A percentile compares a stretch with the other conserved stretches of the same genome.
These are phyloP conservation scores for Fusarium armeniacum DNA, from an alignment of 2,329 filamentous ascomycete genomes.

Conservation along the genomic window DNA sequence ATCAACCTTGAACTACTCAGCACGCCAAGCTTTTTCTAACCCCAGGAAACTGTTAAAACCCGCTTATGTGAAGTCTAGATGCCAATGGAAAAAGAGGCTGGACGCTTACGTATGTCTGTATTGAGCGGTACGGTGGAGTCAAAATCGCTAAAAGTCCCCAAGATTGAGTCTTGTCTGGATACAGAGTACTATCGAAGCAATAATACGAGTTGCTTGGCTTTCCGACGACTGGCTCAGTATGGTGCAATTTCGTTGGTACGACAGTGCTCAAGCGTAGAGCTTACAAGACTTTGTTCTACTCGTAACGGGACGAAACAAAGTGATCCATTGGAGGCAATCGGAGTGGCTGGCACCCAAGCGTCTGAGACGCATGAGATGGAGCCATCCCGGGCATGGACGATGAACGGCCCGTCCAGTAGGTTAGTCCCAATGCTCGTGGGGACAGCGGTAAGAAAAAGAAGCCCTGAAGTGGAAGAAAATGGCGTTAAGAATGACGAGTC, in stretches of 20 bases:
- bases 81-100: slow-evolving; percentile 19
- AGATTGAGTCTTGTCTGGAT: slow-evolving; percentile 40
- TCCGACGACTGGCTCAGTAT: slow-evolving; percentile 10
- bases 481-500: slow-evolving; percentile 42
- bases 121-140: slow-evolving; percentile 33
- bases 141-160: slow-evolving; percentile 21
- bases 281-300: slow-evolving; percentile 6
- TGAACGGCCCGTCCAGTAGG: slow-evolving; percentile 9
- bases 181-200: slow-evolving; percentile 21
- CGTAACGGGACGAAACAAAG: slow-evolving; percentile 36
- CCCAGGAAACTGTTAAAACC: slow-evolving; percentile 24
- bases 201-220: slow-evolving; percentile 36
- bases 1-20: slow-evolving; percentile 20
- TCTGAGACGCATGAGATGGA: slow-evolving; percentile 20
- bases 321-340: slow-evolving; percentile 16
- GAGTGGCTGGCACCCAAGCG: slow-evolving; percentile 20
- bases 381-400: slow-evolving; percentile 9
- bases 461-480: slow-evolving; percentile 27
- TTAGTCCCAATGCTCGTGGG: slow-evolving; percentile 10
- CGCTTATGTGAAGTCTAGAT: slow-evolving; percentile 19
- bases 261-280: slow-evolving; percentile 19
- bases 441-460: slow-evolving; percentile 21
- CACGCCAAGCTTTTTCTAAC: slow-evolving; percentile 30
- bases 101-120: slow-evolving; percentile 27
- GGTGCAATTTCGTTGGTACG: slow-evolving; percentile 34